Evolutionary conservation across 2,329 filamentous ascomycete species (phyloP), one percentile per base, ranked within the genome.

Genomic region (Huntiella omanensis): DNA sequence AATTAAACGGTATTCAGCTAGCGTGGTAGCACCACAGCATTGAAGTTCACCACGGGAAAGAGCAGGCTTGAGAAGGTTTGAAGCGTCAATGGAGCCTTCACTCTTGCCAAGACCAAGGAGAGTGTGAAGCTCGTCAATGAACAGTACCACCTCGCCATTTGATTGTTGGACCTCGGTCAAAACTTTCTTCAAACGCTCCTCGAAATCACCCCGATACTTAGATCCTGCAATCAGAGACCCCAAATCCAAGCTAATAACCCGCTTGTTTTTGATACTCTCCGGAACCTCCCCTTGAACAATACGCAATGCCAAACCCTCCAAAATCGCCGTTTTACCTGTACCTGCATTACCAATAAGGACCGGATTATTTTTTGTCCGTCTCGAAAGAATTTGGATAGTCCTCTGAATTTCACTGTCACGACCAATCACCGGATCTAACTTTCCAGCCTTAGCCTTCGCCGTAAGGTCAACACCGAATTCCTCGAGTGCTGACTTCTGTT

Each of bases 61-160:
- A 1, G 88, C 86, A 19, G 91, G 91, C 62, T 96, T 98, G 40
- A 96, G 67, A 5, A 96, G 67, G 58, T 96, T 96, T 52, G 84
- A 93, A 1, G 91, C 91, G 64, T 98, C 91, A 52, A 96, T 94
- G 37, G 85, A 93, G 4, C 91, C 91, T 62, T 96, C 88, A 0
- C 86, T 84, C 61, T 96, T 96, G 15, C 91, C 91, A 4, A 96
- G 69, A 1, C 91, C 91, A 2, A 96, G 74, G 0, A 98, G 67
- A 1, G 80, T 93, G 59, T 98, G 91, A 36, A 96, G 65, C 58
- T 96, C 91, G 57, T 96, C 91, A 45, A 96, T 83, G 62, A 98
- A 96, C 2, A 98, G 68, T 38, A 98, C 94, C 4, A 96, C 80
- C 47, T 83, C 76, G 33, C 91, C 91, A 44, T 94, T 70, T 1